Conservation (phyloP, 2,329 filamentous ascomycete species). For the Knufia petricola region DNA sequence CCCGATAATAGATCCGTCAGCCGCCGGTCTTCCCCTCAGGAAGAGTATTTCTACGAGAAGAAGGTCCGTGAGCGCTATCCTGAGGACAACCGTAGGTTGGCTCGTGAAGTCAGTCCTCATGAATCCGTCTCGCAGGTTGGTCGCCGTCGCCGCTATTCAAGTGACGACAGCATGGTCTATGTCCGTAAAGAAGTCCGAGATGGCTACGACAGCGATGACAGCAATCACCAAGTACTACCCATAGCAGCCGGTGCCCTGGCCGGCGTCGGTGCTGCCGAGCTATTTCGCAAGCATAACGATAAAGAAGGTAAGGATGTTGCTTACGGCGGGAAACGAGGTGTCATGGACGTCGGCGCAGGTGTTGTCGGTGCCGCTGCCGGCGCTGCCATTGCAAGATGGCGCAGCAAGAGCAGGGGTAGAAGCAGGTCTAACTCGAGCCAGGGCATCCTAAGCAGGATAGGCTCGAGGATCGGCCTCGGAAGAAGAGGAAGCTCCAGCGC, state of each 20-base stretch:
- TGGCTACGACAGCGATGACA: conserved; percentile 27
- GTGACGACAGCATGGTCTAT: conserved; percentile 53
- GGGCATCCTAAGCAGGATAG: conserved; percentile 24
- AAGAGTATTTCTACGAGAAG: conserved; percentile 25
- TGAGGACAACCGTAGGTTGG: conserved; percentile 48
- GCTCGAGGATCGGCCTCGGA: conserved; percentile 21
- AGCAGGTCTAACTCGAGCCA: conserved; percentile 25
- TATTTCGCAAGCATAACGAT: conserved; percentile 50
- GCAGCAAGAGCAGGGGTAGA: conserved; percentile 40
- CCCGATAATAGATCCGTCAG: conserved; percentile 33
- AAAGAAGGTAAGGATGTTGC: conserved; percentile 46
- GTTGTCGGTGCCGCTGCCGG: conserved; percentile 53
- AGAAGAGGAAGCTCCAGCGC: no score
- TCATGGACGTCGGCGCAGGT: conserved; percentile 48
- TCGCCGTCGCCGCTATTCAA: conserved; percentile 40
- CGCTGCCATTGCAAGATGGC: conserved; percentile 45
- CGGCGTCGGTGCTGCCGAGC: conserved; percentile 51
- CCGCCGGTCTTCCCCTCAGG: conserved; percentile 27
- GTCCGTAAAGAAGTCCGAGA: conserved; percentile 40
- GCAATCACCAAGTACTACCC: conserved; percentile 46
- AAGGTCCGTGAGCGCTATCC: conserved; percentile 22
- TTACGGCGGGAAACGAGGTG: conserved; percentile 39
- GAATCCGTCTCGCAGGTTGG: conserved; percentile 45
- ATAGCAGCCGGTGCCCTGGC: conserved; percentile 54
- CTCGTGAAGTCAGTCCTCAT: conserved; percentile 41